phyloP scores from a whole-genome alignment of 495 filamentous ascomycete genomes.

The Cairneyella variabilis region DNA sequence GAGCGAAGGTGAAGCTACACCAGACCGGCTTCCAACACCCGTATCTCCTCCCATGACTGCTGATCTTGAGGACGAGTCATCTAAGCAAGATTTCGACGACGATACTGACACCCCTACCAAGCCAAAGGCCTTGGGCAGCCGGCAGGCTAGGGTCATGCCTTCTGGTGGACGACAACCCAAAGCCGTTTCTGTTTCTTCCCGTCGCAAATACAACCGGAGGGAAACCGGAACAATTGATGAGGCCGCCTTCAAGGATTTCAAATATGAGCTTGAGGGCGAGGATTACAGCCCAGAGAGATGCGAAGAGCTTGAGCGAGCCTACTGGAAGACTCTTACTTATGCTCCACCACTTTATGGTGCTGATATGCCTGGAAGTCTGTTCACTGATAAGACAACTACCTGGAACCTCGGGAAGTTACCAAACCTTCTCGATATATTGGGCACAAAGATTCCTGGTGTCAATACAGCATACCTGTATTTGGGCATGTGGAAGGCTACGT shows the following conservation, averaged over 20 bases:
- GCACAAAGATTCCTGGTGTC: constrained; percentile 92
- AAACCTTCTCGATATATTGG: constrained; percentile 90
- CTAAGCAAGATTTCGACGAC: constrained; percentile 45
- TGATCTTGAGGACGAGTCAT: constrained; percentile 37
- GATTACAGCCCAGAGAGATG: constrained; percentile 89
- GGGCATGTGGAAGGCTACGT: constrained; percentile 99
- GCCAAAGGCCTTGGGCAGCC: not conserved
- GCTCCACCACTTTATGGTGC: constrained; percentile 94
- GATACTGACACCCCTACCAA: constrained; percentile 17
- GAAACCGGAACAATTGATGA: constrained; percentile 78
- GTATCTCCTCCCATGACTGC: constrained; percentile 41
- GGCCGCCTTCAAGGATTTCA: constrained; percentile 78
- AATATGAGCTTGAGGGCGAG: constrained; percentile 81
- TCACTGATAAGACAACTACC: constrained; percentile 74
- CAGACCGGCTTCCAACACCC: constrained; percentile 37
- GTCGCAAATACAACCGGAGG: constrained; percentile 75
- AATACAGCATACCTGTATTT: constrained; percentile 98
- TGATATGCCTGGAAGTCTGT: constrained; percentile 94
- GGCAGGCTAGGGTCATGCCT: too few species aligned
- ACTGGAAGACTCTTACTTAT: constrained; percentile 95
- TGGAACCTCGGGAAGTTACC: constrained; percentile 96
- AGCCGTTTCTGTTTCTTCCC: constrained; percentile 52
- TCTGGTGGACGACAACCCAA: constrained; percentile 39
- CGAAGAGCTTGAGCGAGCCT: constrained; percentile 86
- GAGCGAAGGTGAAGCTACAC: constrained; percentile 36